A percentile compares a stretch with the other conserved stretches of the same genome.
Evolutionary conservation across 164 flowering plant species (phyloP).

Genomic region (Nymphaea colorata): DNA sequence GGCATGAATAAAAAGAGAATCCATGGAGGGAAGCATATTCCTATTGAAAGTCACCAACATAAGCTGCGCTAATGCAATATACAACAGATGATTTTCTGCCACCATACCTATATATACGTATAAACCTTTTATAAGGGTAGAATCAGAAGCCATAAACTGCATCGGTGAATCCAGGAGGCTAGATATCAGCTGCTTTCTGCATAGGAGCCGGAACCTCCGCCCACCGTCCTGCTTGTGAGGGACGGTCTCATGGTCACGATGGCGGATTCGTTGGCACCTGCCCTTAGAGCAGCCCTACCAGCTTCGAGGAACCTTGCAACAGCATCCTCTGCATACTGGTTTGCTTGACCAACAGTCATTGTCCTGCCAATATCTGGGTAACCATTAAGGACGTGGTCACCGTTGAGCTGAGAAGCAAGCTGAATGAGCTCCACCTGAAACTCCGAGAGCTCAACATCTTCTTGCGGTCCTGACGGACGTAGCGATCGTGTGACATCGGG

Average conservation of each 20-base stretch:
- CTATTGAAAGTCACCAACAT: too few relatives aligned
- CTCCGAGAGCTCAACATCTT: slow-evolving; percentile 59
- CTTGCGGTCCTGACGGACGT: slow-evolving; percentile 63
- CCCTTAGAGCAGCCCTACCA: slow-evolving; percentile 65
- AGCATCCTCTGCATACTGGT: slow-evolving; percentile 81
- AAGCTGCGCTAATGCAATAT: too few relatives aligned
- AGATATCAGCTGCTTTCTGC: slow-evolving; percentile 9
- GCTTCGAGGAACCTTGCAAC: slow-evolving; percentile 87
- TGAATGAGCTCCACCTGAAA: slow-evolving; percentile 88
- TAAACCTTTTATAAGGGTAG: too few relatives aligned
- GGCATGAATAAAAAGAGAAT: too few relatives aligned
- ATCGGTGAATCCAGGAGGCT: too few relatives aligned
- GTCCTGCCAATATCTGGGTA: slow-evolving; percentile 65
- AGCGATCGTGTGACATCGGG: slow-evolving; percentile 42
- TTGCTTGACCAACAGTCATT: slow-evolving; percentile 77
- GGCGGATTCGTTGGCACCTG: slow-evolving; percentile 90
- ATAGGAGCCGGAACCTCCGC: slow-evolving; percentile 6
- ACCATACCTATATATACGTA: too few relatives aligned
- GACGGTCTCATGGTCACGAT: slow-evolving; percentile 90
- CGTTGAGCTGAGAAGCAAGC: slow-evolving; percentile 87
- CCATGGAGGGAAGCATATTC: too few relatives aligned
- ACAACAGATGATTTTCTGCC: too few relatives aligned
- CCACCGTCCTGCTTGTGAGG: slow-evolving; percentile 50
- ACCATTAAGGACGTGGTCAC: slow-evolving; percentile 64
- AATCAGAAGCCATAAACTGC: too few relatives aligned